phyloP scores from a whole-genome alignment of 331 rosid species.

The Phaseolus coccineus region DNA sequence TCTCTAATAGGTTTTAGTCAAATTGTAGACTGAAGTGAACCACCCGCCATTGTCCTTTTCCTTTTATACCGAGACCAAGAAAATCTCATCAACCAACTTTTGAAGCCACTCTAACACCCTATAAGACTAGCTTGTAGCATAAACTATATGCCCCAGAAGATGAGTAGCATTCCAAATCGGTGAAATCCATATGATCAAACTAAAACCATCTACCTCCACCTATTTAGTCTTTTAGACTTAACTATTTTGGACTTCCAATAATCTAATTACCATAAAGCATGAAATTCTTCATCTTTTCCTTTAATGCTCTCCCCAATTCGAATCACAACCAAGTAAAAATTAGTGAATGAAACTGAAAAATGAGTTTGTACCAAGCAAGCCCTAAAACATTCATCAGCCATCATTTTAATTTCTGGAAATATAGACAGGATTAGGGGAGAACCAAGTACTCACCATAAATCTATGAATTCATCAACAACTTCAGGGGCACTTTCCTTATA shows the following conservation, averaged over 20 bases:
- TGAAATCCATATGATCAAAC: not conserved
- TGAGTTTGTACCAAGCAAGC: not conserved
- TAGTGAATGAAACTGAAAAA: not conserved
- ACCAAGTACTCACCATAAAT: slow-evolving; percentile 75
- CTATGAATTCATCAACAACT: slow-evolving; percentile 93
- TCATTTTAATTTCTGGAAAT: not conserved
- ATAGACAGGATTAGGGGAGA: not conserved
- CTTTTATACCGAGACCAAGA: not conserved
- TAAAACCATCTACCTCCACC: not conserved
- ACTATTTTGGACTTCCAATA: not conserved
- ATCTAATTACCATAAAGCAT: not conserved
- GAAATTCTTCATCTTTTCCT: not conserved
- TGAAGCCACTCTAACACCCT: not conserved
- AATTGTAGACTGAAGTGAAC: not conserved
- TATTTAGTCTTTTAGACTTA: not conserved
- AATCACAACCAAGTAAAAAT: not conserved
- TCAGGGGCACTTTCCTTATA: slow-evolving; percentile 88
- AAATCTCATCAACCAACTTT: not conserved
- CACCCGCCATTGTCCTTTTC: not conserved
- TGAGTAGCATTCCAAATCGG: not conserved
- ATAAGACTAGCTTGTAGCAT: not conserved
- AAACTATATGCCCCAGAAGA: not conserved
- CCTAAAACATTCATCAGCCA: not conserved
- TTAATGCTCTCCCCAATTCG: not conserved
- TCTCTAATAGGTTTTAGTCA: not conserved